Evolutionary conservation across 139 green algal species (phyloP), one percentile per base, ranked within the genome.

Genomic region (Chlamydomonas incerta): DNA sequence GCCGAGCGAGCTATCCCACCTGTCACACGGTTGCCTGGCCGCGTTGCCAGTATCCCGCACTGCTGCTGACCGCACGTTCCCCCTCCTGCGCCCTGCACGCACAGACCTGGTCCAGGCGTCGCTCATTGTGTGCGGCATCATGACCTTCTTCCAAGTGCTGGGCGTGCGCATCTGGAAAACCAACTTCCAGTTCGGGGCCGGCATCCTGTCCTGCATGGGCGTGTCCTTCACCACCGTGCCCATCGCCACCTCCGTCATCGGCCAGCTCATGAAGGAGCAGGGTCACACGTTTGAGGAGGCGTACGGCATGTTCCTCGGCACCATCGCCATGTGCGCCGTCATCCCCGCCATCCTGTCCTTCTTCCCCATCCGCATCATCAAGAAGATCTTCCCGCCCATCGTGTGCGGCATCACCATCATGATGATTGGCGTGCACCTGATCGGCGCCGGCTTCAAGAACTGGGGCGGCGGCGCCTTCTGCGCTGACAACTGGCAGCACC

Each of bases 401-500:
- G 94, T 97, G 47, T 92, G 91, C 20, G 93, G 93, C 55, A 84
- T 92, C 20, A 87, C 89, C 17, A 91, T 96, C 63, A 90, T 94
- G 41, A 83, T 97, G 15, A 97, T 97, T 58, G 94, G 94, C 72
- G 80, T 91, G 24, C 72, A 88, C 68, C 87, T 97, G 21, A 83
- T 87, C 31, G 88, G 74, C 28, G 89, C 90, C 29, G 94, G 94
- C n/a, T 93, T 97, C 58, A 93, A 95, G 66, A 88, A 82, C 92
- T 97, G 94, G 94, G 94, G 94, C 63, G 94, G 94, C 67, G 94
- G 94, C 58, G 90, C 90, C 60, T 94, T 95, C 81, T 97, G 94
- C 74, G 88, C 81, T 0, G 89, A 94, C 77, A 95, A 97, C 86
- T 91, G 85, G 55, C 6, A 47, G n/a, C 87, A 87, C 58, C 57